phyloP scores from a whole-genome alignment of 257 asterid genomes.

The Solanum sitiens region DNA sequence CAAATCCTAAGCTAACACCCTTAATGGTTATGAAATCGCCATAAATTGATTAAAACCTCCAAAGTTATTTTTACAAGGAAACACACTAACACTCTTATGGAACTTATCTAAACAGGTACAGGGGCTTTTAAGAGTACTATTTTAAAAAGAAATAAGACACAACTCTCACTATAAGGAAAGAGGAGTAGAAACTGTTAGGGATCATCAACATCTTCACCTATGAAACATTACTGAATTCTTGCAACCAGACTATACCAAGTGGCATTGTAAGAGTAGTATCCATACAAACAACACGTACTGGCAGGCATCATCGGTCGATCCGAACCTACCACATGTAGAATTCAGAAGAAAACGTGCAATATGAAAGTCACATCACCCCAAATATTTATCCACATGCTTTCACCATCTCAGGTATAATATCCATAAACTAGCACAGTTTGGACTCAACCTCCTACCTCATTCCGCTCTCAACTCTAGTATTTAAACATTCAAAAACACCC shows the following conservation, averaged over 20 bases:
- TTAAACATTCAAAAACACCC: neutral
- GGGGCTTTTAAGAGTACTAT: neutral
- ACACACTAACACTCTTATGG: neutral
- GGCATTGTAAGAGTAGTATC: neutral
- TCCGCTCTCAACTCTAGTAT: neutral
- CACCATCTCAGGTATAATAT: neutral
- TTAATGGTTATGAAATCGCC: neutral
- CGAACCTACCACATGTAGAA: neutral
- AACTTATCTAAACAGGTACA: neutral
- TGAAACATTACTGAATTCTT: neutral
- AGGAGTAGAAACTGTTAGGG: neutral
- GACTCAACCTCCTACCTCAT: neutral
- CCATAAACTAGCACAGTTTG: neutral
- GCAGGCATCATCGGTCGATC: neutral
- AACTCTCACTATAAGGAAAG: neutral
- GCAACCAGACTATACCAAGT: neutral
- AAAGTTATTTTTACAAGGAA: neutral
- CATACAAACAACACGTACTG: neutral
- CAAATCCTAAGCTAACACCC: too few species aligned
- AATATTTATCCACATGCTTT: neutral
- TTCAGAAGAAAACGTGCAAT: neutral
- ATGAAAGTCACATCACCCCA: neutral
- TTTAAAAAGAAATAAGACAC: neutral
- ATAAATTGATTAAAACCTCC: neutral
- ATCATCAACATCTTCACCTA: neutral